Percentiles rank a stretch among this genome's conserved stretches.
Evolutionary conservation across 139 green algal species (phyloP).

Genomic region (Zygnema circumcarinatum): DNA sequence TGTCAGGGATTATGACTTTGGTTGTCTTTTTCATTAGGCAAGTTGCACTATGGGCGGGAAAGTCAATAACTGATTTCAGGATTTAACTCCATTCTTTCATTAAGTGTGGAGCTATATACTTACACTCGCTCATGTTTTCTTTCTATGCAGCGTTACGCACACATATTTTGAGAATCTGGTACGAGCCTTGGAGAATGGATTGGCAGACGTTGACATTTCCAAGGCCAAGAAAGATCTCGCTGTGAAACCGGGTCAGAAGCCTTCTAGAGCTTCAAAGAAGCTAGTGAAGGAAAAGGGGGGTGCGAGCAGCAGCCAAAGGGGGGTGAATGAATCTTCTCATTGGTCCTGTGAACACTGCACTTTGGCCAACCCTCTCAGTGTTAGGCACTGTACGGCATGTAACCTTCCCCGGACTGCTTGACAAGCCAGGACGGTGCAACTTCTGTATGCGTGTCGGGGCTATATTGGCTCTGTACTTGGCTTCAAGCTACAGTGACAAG

Average conservation of each 20-base stretch:
- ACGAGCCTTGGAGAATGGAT: slow-evolving; percentile 57
- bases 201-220: slow-evolving; percentile 53
- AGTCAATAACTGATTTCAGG: no score
- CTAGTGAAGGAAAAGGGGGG: slow-evolving; percentile 3
- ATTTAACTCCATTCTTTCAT: no score
- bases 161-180: slow-evolving; percentile 68
- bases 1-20: no score
- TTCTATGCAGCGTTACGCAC: slow-evolving; percentile 54
- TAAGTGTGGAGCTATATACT: no score
- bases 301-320: neutral
- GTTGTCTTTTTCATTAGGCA: no score
- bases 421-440: no score
- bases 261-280: neutral
- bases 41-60: no score
- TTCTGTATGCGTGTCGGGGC: no score
- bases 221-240: neutral
- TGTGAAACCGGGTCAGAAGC: neutral
- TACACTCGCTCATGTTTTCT: no score
- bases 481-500: no score
- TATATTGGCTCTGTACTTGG: no score
- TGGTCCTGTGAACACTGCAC: slow-evolving; percentile 49
- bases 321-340: slow-evolving; percentile 11
- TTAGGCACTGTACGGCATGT: neutral
- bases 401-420: neutral
- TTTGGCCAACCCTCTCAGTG: slow-evolving; percentile 19